phyloP scores from a whole-genome alignment of 495 filamentous ascomycete genomes.

The Neurospora sp. region DNA sequence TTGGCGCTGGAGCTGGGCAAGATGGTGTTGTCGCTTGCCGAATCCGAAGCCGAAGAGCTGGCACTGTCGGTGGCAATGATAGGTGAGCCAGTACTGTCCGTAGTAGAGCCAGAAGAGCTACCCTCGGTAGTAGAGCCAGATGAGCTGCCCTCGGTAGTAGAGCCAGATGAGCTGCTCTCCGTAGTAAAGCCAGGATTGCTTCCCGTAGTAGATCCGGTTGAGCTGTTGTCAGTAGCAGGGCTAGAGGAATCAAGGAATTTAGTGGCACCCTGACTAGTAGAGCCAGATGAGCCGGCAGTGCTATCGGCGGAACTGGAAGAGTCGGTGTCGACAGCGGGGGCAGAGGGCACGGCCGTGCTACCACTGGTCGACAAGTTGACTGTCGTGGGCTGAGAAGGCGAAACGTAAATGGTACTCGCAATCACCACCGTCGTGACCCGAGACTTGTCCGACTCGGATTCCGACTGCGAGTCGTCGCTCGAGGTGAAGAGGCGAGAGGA shows the following conservation, averaged over 20 bases:
- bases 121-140: conserved; percentile 1
- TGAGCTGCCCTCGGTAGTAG: not conserved
- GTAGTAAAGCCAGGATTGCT: conserved; percentile 1
- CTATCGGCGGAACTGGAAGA: not conserved
- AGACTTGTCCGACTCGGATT: not conserved
- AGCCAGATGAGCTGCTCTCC: not conserved
- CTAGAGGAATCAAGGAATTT: not conserved
- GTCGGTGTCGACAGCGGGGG: not conserved
- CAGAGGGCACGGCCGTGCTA: not conserved
- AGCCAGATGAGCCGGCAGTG: not conserved
- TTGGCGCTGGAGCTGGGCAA: not conserved
- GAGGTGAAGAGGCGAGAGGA: not conserved
- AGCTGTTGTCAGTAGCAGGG: not conserved
- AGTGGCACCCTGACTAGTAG: not conserved
- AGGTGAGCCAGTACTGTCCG: not conserved
- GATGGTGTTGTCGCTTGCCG: not conserved
- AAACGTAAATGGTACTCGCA: conserved; percentile 16
- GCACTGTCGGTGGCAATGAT: not conserved
- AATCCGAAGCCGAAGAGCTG: not conserved
- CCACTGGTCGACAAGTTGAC: not conserved
- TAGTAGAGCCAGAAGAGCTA: not conserved
- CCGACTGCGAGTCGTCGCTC: conserved; percentile 1
- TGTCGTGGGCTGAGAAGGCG: conserved; percentile 5
- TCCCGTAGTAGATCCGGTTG: not conserved
- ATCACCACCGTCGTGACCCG: conserved; percentile 19